Evolutionary conservation across 345 rosid species (phyloP), one percentile per base, ranked within the genome.

Genomic region (Corymbia maculata): DNA sequence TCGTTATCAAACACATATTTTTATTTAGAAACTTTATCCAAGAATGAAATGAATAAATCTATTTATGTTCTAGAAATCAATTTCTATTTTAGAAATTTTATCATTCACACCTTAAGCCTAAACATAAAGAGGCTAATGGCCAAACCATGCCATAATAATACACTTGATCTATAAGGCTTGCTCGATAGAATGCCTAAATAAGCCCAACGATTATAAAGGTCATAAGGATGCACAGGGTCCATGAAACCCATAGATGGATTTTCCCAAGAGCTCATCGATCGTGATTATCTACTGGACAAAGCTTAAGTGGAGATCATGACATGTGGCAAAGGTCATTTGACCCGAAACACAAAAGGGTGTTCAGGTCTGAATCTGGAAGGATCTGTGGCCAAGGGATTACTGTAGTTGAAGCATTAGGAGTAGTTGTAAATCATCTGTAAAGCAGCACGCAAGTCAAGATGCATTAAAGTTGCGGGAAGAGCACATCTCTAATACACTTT

Each of bases 141-240:
- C 22, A 66, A 7, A 7, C 79, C 0, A 66, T 30, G 17, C 4
- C 79, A 30, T 66, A 4, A 66, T 10, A 13, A 30, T 66, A n/a
- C 22, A 8, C 0, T 30, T 15, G 79, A 0, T 44, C 5, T 14
- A 1, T 30, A 0, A 66, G 1, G 0, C 22, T 68, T 17, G 2
- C 79, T 68, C 12, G 0, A 2, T 8, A 32, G 11, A 8, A 32
- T 68, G 13, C 17, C 10, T 16, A 16, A 0, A 68, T 45, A 68
- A 68, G 45, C 13, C 15, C 10, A 1, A 14, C 42, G 42, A 66
- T 30, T 30, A n/a, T 66, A 15, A 66, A 66, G 79, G 0, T 30
- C 79, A 30, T 32, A n/a, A 30, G 42, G 42, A 30, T 68, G 7
- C 21, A 68, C 6, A 15, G 6, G 21, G 44, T 6, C 79, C 79